Evolutionary conservation across 768 basidiomycete species (phyloP).

Genomic region (Mrakia frigida): DNA sequence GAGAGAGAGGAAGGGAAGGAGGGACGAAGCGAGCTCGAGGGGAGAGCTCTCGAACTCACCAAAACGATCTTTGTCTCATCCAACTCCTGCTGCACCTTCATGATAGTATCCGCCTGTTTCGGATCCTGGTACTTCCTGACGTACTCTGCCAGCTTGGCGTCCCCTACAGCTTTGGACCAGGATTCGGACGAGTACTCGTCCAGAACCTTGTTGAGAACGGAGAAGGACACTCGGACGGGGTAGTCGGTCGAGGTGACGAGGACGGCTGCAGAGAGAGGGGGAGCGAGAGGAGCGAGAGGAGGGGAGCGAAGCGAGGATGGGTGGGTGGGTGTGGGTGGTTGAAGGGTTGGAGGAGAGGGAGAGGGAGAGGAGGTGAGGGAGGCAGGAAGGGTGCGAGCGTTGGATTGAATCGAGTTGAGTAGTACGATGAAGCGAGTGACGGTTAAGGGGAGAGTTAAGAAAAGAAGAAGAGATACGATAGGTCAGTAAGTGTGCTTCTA

Average conservation of each 20-base stretch:
- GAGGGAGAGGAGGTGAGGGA: background rate
- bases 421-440: too few species aligned
- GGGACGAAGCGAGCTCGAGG: too few species aligned
- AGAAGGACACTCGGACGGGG: constrained; percentile 93
- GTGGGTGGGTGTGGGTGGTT: background rate
- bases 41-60: constrained; percentile 57
- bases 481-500: too few species aligned
- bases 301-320: background rate
- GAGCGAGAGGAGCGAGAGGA: background rate
- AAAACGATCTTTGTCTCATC: constrained; percentile 99
- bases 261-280: constrained; percentile 54
- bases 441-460: too few species aligned
- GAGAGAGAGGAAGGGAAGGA: too few species aligned
- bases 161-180: constrained; percentile 33
- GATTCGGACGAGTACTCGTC: constrained; percentile 71
- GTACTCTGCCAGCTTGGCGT: constrained; percentile 30
- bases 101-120: constrained; percentile 57
- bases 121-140: constrained; percentile 34
- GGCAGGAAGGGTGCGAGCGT: too few species aligned
- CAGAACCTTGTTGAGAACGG: constrained; percentile 81
- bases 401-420: too few species aligned
- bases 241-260: constrained; percentile 95
- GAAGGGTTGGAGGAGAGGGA: background rate
- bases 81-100: constrained; percentile 95
- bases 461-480: too few species aligned